These are phyloP conservation scores for Dothideomycetes sp. DNA, from an alignment of 2,329 filamentous ascomycete species.

Conservation along the genomic window DNA sequence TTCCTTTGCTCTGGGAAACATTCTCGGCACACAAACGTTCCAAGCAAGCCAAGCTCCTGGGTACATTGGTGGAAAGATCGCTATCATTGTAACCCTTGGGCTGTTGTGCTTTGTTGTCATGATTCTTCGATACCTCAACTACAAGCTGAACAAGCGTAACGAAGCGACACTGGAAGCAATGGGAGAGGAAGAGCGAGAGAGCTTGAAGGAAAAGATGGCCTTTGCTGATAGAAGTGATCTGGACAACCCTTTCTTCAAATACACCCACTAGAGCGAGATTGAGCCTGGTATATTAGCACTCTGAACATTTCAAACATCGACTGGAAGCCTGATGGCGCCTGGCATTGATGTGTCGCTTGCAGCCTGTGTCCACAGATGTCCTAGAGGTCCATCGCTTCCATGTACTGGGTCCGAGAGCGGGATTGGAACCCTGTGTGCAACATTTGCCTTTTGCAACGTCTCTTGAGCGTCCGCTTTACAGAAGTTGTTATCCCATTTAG, in stretches of 20 bases:
- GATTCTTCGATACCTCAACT: conserved; percentile 21
- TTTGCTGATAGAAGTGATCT: too few relatives aligned
- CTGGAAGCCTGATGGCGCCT: background rate
- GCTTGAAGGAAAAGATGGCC: conserved; percentile 18
- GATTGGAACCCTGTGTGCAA: background rate
- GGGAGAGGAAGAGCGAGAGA: conserved; percentile 16
- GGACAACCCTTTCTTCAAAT: too few relatives aligned
- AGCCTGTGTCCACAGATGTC: conserved; percentile 1
- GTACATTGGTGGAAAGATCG: conserved; percentile 17
- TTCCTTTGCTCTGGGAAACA: conserved; percentile 32
- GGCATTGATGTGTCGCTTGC: background rate
- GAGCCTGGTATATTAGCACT: too few relatives aligned
- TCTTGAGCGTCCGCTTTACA: conserved; percentile 2
- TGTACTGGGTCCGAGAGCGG: conserved; percentile 1
- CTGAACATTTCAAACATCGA: background rate
- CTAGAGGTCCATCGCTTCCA: conserved; percentile 4
- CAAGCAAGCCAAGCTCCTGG: conserved; percentile 30
- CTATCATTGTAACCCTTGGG: conserved; percentile 14
- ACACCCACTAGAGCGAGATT: too few relatives aligned
- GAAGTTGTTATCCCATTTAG: conserved; percentile 6
- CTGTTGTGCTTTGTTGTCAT: conserved; percentile 20
- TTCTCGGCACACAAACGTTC: conserved; percentile 35
- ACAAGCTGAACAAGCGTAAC: conserved; percentile 17
- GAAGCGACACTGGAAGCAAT: conserved; percentile 15
- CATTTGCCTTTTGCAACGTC: conserved; percentile 1